Percentiles rank a stretch among this genome's conserved stretches.
Conservation (phyloP, 257 asterid species). For the Knoxia roxburghii region DNA sequence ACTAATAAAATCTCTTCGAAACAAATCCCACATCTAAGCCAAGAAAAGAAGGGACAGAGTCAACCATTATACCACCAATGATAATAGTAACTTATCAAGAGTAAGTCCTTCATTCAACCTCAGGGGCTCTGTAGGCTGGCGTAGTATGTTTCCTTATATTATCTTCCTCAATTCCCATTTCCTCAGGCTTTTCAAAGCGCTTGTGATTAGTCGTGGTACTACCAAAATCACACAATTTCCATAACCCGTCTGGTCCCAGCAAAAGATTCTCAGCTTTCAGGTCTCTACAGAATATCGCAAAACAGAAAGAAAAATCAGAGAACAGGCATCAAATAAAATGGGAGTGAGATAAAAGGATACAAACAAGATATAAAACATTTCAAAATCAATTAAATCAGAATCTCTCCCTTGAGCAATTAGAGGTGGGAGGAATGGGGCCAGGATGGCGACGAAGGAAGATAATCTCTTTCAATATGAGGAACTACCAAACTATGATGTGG, state of each 20-base stretch:
- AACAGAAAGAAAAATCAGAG: constrained; percentile 13
- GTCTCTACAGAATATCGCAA: constrained; percentile 53
- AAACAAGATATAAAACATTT: neutral
- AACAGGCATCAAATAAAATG: neutral
- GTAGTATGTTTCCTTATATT: constrained; percentile 91
- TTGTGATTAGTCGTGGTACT: constrained; percentile 92
- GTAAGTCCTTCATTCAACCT: constrained; percentile 58
- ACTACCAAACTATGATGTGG: neutral
- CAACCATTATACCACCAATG: constrained; percentile 34
- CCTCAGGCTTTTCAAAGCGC: constrained; percentile 94
- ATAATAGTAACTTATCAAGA: constrained; percentile 28
- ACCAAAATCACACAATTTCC: constrained; percentile 98
- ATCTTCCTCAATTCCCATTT: constrained; percentile 99
- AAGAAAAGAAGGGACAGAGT: constrained; percentile 38
- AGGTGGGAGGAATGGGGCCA: neutral
- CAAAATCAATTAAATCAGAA: neutral
- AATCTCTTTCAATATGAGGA: neutral
- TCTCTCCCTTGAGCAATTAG: neutral
- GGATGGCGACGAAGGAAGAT: neutral
- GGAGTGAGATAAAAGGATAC: neutral
- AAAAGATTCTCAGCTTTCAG: constrained; percentile 95
- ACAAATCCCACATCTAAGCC: constrained; percentile 95
- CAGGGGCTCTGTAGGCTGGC: constrained; percentile 99
- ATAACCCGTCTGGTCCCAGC: constrained; percentile 87
- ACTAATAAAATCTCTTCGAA: constrained; percentile 73